Conservation (phyloP, 23 red algal species). For the Chondrus crispus region DNA sequence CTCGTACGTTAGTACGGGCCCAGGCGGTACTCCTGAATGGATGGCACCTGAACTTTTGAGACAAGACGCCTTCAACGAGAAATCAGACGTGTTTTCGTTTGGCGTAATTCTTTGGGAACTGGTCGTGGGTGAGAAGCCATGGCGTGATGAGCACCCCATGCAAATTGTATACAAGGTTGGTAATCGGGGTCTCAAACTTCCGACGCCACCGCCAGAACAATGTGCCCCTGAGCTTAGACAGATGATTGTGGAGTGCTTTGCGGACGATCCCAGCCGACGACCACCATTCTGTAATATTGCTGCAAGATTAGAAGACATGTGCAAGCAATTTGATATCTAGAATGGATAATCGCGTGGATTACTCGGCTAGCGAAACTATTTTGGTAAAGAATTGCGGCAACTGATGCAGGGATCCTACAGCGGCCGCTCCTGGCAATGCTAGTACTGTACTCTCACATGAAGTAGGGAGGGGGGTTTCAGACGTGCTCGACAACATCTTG, state of each 20-base stretch:
- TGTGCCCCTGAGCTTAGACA: slow-evolving; percentile 65
- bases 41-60: slow-evolving; percentile 98
- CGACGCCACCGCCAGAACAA: slow-evolving; percentile 66
- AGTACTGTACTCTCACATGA: too few relatives aligned
- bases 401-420: too few relatives aligned
- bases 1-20: slow-evolving; percentile 90
- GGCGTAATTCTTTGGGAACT: slow-evolving; percentile 99
- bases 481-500: too few relatives aligned
- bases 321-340: slow-evolving; percentile 66
- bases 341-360: too few relatives aligned
- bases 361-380: too few relatives aligned
- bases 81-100: slow-evolving; percentile 97
- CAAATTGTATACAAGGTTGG: slow-evolving; percentile 96
- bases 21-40: slow-evolving; percentile 97
- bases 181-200: slow-evolving; percentile 78
- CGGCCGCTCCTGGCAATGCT: too few relatives aligned
- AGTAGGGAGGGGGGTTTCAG: too few relatives aligned
- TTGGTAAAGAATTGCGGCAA: too few relatives aligned
- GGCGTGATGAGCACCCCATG: slow-evolving; percentile 95
- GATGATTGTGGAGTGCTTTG: slow-evolving; percentile 85
- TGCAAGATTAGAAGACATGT: slow-evolving; percentile 59
- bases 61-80: slow-evolving; percentile 87
- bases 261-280: slow-evolving; percentile 59
- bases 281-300: slow-evolving; percentile 65
- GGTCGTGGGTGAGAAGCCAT: slow-evolving; percentile 93